Evolutionary conservation across 768 basidiomycete genomes (phyloP).

Genomic region (Steccherinum ochraceum): DNA sequence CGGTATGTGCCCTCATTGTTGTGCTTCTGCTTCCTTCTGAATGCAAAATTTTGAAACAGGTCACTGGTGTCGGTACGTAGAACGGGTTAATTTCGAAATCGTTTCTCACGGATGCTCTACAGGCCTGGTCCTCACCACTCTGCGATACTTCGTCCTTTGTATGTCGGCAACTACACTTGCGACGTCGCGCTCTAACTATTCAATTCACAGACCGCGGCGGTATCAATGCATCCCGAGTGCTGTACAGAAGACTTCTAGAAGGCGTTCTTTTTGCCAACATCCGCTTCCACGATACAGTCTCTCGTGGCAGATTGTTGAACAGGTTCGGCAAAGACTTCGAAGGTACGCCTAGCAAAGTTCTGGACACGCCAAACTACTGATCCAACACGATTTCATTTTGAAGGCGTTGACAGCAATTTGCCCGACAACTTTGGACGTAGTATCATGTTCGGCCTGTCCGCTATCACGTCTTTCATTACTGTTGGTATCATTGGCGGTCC

Average conservation of each 20-base stretch:
- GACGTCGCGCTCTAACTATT: not conserved
- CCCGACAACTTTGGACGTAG: constrained; percentile 85
- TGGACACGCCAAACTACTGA: no score
- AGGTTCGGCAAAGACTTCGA: constrained; percentile 91
- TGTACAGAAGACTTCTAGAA: constrained; percentile 75
- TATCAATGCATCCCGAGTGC: constrained; percentile 70
- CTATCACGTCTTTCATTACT: constrained; percentile 63
- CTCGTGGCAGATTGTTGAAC: constrained; percentile 76
- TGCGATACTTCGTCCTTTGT: constrained; percentile 72
- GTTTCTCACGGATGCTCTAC: constrained; percentile 16
- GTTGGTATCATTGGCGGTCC: constrained; percentile 75
- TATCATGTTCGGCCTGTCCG: constrained; percentile 63
- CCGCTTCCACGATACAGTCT: constrained; percentile 90
- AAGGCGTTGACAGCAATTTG: constrained; percentile 76
- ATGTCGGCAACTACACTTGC: constrained; percentile 22
- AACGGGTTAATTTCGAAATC: not conserved
- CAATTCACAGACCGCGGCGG: constrained; percentile 46
- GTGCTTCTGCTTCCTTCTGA: no score
- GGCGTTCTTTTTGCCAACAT: constrained; percentile 82
- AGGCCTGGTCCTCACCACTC: constrained; percentile 52
- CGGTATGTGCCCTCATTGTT: no score
- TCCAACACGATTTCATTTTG: no score
- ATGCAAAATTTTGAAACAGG: no score
- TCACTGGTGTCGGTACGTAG: constrained; percentile 29
- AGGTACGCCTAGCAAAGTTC: constrained; percentile 35